Evolutionary conservation across 148 eudicot genomes (phyloP), one percentile per base, ranked within the genome.

Genomic region (Euryodendron excelsum): DNA sequence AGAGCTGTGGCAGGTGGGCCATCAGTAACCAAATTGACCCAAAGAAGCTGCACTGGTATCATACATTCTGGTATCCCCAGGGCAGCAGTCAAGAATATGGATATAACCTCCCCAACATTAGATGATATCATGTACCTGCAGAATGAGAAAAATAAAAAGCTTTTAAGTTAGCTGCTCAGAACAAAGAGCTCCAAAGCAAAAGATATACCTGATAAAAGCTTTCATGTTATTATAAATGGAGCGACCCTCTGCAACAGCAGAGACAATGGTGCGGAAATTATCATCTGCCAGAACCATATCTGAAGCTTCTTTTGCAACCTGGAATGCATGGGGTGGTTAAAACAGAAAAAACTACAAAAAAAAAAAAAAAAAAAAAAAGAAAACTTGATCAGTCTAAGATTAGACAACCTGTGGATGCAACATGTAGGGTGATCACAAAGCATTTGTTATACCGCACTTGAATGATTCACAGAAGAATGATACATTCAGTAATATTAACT

Each of bases 1-100:
- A 91, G 87, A 74, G 98, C 98, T 27, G 96, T 93, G 7, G 98
- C 98, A 18, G 98, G 98, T 9, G 98, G 98, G 45, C 98, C 98
- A 80, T 91, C 96, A 4, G 96, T 93, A 69, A 93, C 98, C 69
- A 93, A 74, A 85, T 93, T 93, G 52, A 93, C 98, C 98, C 96
- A 93, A 73, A 93, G 80, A 68, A 93, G 90, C 83, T 93, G 96
- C 68, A 91, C 98, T 1, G 98, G 98, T 74, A 90, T 89, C 91
- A 93, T 47, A 83, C 92, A 81, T 82, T 93, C 96, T 39, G 98
- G 98, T 63, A 91, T 87, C 3, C 98, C 96, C 34, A 91, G 85
- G 34, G 94, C 94, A 69, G 96, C 98, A 50, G 96, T 89, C 84
- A 93, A 78, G 88, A 93, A 93, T 78, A 93, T 91, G 55, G 94